phyloP scores from a whole-genome alignment of 2,329 filamentous ascomycete species.

The Aspergillus brunneoviolaceus region DNA sequence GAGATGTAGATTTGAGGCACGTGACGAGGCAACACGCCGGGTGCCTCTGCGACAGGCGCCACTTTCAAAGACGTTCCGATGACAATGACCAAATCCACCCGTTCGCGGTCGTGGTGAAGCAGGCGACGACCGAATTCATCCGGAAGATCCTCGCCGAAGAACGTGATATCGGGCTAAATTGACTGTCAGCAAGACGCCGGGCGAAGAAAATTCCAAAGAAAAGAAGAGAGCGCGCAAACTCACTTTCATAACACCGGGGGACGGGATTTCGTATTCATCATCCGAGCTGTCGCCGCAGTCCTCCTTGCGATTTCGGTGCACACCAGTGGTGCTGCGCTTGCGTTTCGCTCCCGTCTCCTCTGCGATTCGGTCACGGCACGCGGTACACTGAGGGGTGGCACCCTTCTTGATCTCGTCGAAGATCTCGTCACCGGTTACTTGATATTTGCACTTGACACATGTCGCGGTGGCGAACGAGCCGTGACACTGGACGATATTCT shows the following conservation, averaged over 20 bases:
- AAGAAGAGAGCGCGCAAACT: slow-evolving; percentile 4
- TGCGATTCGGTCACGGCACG: slow-evolving; percentile 60
- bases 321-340: slow-evolving; percentile 52
- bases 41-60: slow-evolving; percentile 88
- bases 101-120: slow-evolving; percentile 74
- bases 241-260: slow-evolving; percentile 76
- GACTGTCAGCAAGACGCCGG: slow-evolving; percentile 10
- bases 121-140: slow-evolving; percentile 78
- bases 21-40: slow-evolving; percentile 71
- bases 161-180: slow-evolving; percentile 82
- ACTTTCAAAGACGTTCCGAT: slow-evolving; percentile 97
- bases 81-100: slow-evolving; percentile 86
- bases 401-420: slow-evolving; percentile 76
- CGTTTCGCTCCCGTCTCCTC: slow-evolving; percentile 50
- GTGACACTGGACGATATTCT: slow-evolving; percentile 92
- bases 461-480: slow-evolving; percentile 92
- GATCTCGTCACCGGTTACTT: slow-evolving; percentile 73
- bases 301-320: slow-evolving; percentile 54
- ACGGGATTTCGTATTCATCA: slow-evolving; percentile 64
- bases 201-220: background rate
- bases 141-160: slow-evolving; percentile 90
- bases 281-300: slow-evolving; percentile 57
- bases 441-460: slow-evolving; percentile 76
- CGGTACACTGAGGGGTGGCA: slow-evolving; percentile 72
- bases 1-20: slow-evolving; percentile 91